These are phyloP conservation scores for Endocalyx cinctus DNA, from an alignment of 2,329 filamentous ascomycete genomes.

Conservation along the genomic window DNA sequence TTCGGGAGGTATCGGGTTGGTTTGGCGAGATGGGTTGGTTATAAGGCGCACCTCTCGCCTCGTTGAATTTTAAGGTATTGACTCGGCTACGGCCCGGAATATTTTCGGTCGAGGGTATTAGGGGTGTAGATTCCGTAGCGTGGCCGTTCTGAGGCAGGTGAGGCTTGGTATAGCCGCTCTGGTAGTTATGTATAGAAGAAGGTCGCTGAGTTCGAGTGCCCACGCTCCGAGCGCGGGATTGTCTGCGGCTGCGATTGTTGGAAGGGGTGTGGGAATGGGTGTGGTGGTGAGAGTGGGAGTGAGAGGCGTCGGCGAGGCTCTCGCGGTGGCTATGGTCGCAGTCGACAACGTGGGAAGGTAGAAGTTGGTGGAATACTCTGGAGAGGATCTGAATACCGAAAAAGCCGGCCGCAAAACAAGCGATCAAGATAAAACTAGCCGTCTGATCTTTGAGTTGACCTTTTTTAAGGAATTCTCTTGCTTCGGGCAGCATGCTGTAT, in stretches of 20 bases:
- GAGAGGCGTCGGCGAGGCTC: no score
- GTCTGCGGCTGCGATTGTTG: constrained; percentile 16
- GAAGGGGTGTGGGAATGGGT: constrained; percentile 23
- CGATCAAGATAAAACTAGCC: constrained; percentile 66
- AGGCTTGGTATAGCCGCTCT: constrained; percentile 7
- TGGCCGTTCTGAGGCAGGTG: constrained; percentile 15
- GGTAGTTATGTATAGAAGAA: no score
- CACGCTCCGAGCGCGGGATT: constrained; percentile 19
- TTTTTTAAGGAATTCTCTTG: constrained; percentile 69
- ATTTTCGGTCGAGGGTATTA: constrained; percentile 31
- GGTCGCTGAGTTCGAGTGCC: no score
- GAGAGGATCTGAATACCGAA: constrained; percentile 72
- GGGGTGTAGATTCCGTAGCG: constrained; percentile 43
- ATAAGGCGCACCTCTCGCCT: no score
- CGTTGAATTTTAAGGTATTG: no score
- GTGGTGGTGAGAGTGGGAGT: no score
- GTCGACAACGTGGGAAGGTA: constrained; percentile 76
- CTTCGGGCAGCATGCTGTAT: constrained; percentile 88
- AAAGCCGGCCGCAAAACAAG: constrained; percentile 66
- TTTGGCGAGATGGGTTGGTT: no score
- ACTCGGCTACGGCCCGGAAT: constrained; percentile 22
- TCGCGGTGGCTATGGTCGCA: constrained; percentile 72
- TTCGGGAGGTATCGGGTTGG: no score
- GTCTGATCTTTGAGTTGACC: constrained; percentile 61
- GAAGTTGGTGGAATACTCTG: constrained; percentile 64